phyloP scores from a whole-genome alignment of 2,329 filamentous ascomycete genomes.

The Diatrype stigma region DNA sequence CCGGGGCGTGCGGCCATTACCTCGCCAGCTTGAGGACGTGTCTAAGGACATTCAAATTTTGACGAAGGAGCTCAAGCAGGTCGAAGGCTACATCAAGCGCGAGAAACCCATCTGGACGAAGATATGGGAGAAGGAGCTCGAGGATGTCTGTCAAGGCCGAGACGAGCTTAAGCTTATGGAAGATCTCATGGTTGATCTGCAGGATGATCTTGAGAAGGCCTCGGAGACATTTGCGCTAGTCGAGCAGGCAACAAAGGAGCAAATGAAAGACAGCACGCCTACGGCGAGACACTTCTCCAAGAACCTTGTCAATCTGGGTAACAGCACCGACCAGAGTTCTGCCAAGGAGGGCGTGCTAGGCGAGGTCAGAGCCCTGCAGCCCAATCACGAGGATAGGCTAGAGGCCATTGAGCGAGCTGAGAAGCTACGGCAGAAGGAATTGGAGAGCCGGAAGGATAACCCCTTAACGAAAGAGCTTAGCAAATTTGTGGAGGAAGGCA shows the following conservation, averaged over 20 bases:
- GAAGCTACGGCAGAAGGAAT: slow-evolving; percentile 82
- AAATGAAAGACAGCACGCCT: slow-evolving; percentile 72
- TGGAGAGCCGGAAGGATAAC: slow-evolving; percentile 71
- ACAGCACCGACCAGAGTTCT: slow-evolving; percentile 63
- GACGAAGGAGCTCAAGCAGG: slow-evolving; percentile 83
- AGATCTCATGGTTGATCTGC: slow-evolving; percentile 84
- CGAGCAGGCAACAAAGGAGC: slow-evolving; percentile 97
- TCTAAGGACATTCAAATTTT: slow-evolving; percentile 81
- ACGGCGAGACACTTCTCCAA: slow-evolving; percentile 47
- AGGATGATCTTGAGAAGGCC: slow-evolving; percentile 93
- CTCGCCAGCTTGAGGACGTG: slow-evolving; percentile 83
- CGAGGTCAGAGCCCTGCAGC: slow-evolving; percentile 87
- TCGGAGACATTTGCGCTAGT: slow-evolving; percentile 90
- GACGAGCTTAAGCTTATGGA: slow-evolving; percentile 96
- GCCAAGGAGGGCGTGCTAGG: slow-evolving; percentile 90
- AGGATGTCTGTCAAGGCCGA: slow-evolving; percentile 91
- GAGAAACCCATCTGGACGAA: slow-evolving; percentile 98
- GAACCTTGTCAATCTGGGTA: slow-evolving; percentile 50
- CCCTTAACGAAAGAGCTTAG: slow-evolving; percentile 80
- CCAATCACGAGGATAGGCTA: slow-evolving; percentile 87
- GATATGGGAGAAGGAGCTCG: slow-evolving; percentile 97
- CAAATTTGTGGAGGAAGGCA: slow-evolving; percentile 82
- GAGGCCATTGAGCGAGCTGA: slow-evolving; percentile 98
- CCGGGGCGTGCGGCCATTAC: slow-evolving; percentile 85
- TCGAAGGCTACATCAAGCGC: slow-evolving; percentile 84